Evolutionary conservation across 2,329 filamentous ascomycete species (phyloP).

Genomic region (Aspergillus neoniger): DNA sequence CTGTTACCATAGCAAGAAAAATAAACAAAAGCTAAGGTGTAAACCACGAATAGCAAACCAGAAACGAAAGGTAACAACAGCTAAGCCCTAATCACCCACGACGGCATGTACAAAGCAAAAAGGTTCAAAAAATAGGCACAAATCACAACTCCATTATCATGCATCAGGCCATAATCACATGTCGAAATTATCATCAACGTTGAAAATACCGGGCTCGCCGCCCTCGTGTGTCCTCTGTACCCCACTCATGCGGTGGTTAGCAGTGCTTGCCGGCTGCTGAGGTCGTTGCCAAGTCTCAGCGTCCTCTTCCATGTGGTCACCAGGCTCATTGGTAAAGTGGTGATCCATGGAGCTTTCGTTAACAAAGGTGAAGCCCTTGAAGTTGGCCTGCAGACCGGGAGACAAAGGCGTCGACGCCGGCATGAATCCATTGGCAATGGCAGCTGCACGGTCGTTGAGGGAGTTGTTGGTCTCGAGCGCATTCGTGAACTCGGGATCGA

Average conservation of each 20-base stretch:
- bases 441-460: slow-evolving; percentile 86
- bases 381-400: slow-evolving; percentile 95
- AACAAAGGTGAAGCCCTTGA: slow-evolving; percentile 98
- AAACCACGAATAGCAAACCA: slow-evolving; percentile 1
- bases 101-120: slow-evolving; percentile 34
- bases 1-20: slow-evolving; percentile 5
- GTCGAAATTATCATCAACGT: slow-evolving; percentile 49
- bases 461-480: slow-evolving; percentile 84
- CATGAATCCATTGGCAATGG: slow-evolving; percentile 76
- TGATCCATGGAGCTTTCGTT: slow-evolving; percentile 91
- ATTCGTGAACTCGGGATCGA: slow-evolving; percentile 97
- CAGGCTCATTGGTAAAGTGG: slow-evolving; percentile 38
- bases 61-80: slow-evolving; percentile 18
- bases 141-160: slow-evolving; percentile 43
- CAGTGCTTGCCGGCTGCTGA: slow-evolving; percentile 33
- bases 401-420: slow-evolving; percentile 89
- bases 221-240: slow-evolving; percentile 43
- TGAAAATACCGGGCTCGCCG: slow-evolving; percentile 45
- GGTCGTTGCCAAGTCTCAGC: slow-evolving; percentile 35
- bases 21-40: slow-evolving; percentile 10
- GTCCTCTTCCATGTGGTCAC: slow-evolving; percentile 48
- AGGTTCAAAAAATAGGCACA: slow-evolving; percentile 30
- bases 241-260: slow-evolving; percentile 48
- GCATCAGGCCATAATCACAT: slow-evolving; percentile 45
- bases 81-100: slow-evolving; percentile 24